Evolutionary conservation across 371 early-diverging fungal species (phyloP), one percentile per base, ranked within the genome.

Genomic region (Funneliformis caledonium): DNA sequence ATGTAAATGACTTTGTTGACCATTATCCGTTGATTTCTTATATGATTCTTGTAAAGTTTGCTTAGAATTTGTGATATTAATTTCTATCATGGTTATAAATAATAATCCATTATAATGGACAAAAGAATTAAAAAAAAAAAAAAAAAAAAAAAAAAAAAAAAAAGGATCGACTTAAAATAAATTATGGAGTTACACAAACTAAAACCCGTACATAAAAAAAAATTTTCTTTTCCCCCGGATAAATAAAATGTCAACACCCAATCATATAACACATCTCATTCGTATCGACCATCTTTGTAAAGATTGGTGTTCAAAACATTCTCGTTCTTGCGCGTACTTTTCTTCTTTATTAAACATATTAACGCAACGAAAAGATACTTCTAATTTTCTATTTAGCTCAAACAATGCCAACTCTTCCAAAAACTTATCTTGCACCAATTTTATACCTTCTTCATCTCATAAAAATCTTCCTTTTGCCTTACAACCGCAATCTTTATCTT

Each of bases 321-420:
- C 16, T 14, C 31, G 45, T 42, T 76, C 62, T 16, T 76, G 76
- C 22, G 31, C 14, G 14, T 45, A 62, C 5, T 76, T 76, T 11
- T 76, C 76, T 48, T 76, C 64, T 4, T 64, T 76, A 76, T 45
- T 76, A 62, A 76, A 76, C 48, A 76, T 76, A 45, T 26, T 62
- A 64, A 62, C 76, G 7, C 76, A 76, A 60, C n/a, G 76, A 42
- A 22, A 76, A 76, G 64, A 33, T 5, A 76, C 76, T 16, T 26
- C 26, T 22, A 19, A 56, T 37, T 8, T 52, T 14, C 33, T 72
- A 56, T 2, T 50, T 16, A 37, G 19, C 4, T 64, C 64, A 22
- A 64, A 64, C 26, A n/a, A 56, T 14, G 19, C 14, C 19, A 52
- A 52, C 5, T 22, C 22, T 26, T 26, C 10, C 4, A 11, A 64